A percentile compares a stretch with the other conserved stretches of the same genome.
Conservation (phyloP, 1,284 basidiomycete species). For the Vanrija humicola region DNA sequence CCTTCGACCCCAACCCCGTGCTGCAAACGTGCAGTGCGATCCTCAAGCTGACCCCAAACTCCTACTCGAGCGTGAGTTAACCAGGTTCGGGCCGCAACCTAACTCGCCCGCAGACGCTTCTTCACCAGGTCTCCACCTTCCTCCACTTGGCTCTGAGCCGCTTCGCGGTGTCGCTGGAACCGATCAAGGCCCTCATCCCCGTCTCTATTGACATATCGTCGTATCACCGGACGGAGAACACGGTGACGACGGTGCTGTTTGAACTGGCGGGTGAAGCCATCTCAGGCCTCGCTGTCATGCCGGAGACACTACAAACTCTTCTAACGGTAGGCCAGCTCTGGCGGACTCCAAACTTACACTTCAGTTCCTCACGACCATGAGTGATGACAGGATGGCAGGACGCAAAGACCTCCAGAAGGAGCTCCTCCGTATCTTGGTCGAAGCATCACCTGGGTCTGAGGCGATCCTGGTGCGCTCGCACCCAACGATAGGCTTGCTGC, state of each 20-base stretch:
- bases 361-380: slow-evolving; percentile 7
- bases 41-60: slow-evolving; percentile 14
- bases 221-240: slow-evolving; percentile 21
- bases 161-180: slow-evolving; percentile 18
- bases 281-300: slow-evolving; percentile 20
- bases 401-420: not conserved
- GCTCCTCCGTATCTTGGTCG: slow-evolving; percentile 8
- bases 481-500: slow-evolving; percentile 6
- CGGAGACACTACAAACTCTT: slow-evolving; percentile 22
- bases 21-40: slow-evolving; percentile 18
- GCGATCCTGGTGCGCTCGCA: slow-evolving; percentile 28
- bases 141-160: slow-evolving; percentile 26
- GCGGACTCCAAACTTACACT: not conserved
- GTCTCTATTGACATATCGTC: slow-evolving; percentile 8
- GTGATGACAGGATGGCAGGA: not conserved
- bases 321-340: slow-evolving; percentile 16
- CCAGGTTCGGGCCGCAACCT: not conserved
- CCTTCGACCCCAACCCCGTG: slow-evolving; percentile 33
- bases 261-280: slow-evolving; percentile 25
- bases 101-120: slow-evolving; percentile 11
- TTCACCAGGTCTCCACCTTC: slow-evolving; percentile 35
- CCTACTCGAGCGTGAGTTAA: slow-evolving; percentile 11
- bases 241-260: slow-evolving; percentile 24
- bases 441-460: slow-evolving; percentile 24
- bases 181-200: slow-evolving; percentile 7